Percentiles rank a stretch among this genome's conserved stretches.
These are phyloP conservation scores for Pseudogymnoascus sp. DNA, from an alignment of 2,329 filamentous ascomycete species.

Conservation along the genomic window DNA sequence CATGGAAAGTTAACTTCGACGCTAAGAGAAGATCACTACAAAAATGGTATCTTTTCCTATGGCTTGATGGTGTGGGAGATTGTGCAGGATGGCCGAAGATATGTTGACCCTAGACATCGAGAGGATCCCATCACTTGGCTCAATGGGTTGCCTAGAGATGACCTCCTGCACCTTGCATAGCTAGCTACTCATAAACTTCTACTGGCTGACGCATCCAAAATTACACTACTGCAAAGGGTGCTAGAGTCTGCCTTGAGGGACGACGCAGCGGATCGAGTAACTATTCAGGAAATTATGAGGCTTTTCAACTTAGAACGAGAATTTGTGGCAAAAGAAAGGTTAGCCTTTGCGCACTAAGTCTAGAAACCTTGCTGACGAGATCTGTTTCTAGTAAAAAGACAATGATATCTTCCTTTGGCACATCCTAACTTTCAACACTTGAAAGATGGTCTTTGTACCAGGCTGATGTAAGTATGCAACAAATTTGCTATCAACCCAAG, in stretches of 20 bases:
- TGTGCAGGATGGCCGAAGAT: neutral
- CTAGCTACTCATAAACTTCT: neutral
- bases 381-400: neutral
- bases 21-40: neutral
- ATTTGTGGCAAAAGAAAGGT: neutral
- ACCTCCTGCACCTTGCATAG: conserved; percentile 1
- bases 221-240: neutral
- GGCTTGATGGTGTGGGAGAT: conserved; percentile 7
- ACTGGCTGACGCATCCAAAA: neutral
- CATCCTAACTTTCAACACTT: neutral
- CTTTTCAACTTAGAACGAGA: neutral
- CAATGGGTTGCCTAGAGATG: neutral
- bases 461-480: neutral
- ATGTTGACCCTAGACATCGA: neutral
- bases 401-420: neutral
- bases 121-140: neutral
- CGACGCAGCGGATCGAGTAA: neutral
- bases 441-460: neutral
- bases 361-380: neutral
- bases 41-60: conserved; percentile 1
- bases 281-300: neutral
- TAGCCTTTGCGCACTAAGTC: neutral
- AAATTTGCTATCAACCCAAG: neutral
- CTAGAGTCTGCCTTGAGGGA: neutral
- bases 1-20: neutral